Conservation (phyloP, 2,329 filamentous ascomycete species). For the Colletotrichum zoysiae region DNA sequence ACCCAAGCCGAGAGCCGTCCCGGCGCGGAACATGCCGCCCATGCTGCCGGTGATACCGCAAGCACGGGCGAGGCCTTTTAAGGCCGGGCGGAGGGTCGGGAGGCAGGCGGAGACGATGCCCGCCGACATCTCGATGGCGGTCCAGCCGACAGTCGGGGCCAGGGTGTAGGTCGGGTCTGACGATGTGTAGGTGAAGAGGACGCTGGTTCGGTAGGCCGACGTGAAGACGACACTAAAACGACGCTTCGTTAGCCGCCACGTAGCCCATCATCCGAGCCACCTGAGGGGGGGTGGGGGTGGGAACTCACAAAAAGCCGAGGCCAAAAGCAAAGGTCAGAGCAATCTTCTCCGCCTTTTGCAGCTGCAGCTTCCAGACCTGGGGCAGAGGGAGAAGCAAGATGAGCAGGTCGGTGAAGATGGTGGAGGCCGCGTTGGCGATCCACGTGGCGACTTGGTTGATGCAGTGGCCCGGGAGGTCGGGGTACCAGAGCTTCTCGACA, state of each 20-base stretch:
- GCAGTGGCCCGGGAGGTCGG: constrained; percentile 58
- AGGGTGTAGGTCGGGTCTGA: constrained; percentile 61
- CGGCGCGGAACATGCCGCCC: constrained; percentile 49
- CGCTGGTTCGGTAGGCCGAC: constrained; percentile 61
- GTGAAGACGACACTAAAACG: constrained; percentile 58
- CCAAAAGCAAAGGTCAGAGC: constrained; percentile 59
- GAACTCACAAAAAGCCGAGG: constrained; percentile 58
- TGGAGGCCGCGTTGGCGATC: constrained; percentile 62
- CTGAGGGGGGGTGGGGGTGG: not conserved
- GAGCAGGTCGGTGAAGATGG: constrained; percentile 60
- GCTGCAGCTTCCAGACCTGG: constrained; percentile 60
- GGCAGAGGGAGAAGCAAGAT: constrained; percentile 60
- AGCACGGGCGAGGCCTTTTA: constrained; percentile 53
- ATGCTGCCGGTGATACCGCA: constrained; percentile 55
- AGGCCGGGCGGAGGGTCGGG: constrained; percentile 62
- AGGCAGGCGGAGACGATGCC: constrained; percentile 67
- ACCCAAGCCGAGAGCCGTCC: constrained; percentile 44
- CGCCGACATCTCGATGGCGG: constrained; percentile 61
- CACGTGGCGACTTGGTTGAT: constrained; percentile 64
- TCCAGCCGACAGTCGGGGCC: constrained; percentile 61
- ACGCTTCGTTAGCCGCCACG: not conserved
- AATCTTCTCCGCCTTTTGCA: constrained; percentile 57
- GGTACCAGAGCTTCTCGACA: constrained; percentile 63
- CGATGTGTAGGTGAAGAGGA: constrained; percentile 58
- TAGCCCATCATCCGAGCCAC: fast-evolving